Conservation (phyloP, 2,329 filamentous ascomycete species). For the Xylariomycetidae sp. region DNA sequence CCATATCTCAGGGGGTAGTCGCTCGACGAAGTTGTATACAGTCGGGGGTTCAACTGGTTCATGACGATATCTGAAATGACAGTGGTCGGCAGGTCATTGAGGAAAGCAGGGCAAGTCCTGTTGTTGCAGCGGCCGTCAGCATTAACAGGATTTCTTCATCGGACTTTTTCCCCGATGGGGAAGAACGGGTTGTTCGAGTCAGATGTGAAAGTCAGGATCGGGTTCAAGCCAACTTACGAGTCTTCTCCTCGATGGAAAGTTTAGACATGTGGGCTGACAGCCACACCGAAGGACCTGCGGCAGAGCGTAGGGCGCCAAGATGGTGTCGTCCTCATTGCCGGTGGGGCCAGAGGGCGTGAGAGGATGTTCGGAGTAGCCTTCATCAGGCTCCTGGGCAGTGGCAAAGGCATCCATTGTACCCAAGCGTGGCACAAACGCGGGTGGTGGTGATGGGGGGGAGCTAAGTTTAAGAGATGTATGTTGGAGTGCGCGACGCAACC, state of each 20-base stretch:
- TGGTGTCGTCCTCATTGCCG: constrained; percentile 21
- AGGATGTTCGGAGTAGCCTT: constrained; percentile 81
- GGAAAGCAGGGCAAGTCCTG: constrained; percentile 78
- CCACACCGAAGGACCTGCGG: constrained; percentile 45
- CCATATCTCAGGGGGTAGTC: constrained; percentile 87
- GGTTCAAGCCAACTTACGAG: constrained; percentile 39
- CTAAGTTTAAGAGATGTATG: too few species aligned
- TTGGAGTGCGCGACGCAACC: too few species aligned
- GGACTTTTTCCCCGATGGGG: too few species aligned
- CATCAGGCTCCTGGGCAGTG: constrained; percentile 62
- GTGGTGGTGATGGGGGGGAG: too few species aligned
- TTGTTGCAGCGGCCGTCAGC: too few species aligned
- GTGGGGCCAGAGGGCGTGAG: constrained; percentile 38
- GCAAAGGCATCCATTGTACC: constrained; percentile 39
- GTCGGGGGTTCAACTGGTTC: constrained; percentile 70
- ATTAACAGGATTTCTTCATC: too few species aligned
- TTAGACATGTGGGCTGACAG: constrained; percentile 44
- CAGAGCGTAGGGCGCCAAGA: constrained; percentile 32
- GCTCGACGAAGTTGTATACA: constrained; percentile 88
- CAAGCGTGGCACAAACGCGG: too few species aligned
- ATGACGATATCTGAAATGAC: constrained; percentile 72
- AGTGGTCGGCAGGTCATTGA: constrained; percentile 75
- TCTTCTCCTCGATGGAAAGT: constrained; percentile 45
- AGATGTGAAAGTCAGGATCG: too few species aligned
- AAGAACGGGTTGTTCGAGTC: too few species aligned